A percentile compares a stretch with the other conserved stretches of the same genome.
Evolutionary conservation across 371 early-diverging fungal species (phyloP).

Genomic region (Mucor lusitanicus): DNA sequence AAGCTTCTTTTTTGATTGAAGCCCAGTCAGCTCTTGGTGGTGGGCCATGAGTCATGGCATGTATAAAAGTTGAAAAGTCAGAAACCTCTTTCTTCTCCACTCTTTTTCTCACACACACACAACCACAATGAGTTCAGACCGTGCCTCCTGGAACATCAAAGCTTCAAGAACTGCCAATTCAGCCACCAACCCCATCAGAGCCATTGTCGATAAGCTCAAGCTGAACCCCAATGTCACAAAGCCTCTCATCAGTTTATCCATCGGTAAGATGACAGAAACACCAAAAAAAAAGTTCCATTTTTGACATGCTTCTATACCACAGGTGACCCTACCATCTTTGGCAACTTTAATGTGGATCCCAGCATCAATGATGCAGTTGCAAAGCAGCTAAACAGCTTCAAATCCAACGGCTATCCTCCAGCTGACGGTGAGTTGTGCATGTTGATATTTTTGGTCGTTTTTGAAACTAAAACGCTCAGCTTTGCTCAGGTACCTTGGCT

Average conservation of each 20-base stretch:
- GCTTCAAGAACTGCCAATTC: conserved; percentile 67
- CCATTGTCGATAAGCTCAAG: conserved; percentile 79
- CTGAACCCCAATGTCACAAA: conserved; percentile 71
- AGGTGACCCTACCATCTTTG: conserved; percentile 92
- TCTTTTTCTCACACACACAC: neutral
- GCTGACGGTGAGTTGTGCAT: conserved; percentile 83
- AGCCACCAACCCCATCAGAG: conserved; percentile 90
- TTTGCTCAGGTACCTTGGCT: conserved; percentile 57
- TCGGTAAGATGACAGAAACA: conserved; percentile 53
- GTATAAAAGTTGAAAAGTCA: too few species aligned
- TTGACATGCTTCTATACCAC: conserved; percentile 4
- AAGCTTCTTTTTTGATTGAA: too few species aligned
- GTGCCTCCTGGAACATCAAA: conserved; percentile 48
- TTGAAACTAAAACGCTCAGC: too few species aligned
- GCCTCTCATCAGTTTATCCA: conserved; percentile 78
- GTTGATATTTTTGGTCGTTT: too few species aligned
- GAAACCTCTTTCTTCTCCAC: neutral
- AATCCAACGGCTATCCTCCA: conserved; percentile 86
- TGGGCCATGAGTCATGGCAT: too few species aligned
- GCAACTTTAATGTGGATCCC: conserved; percentile 83
- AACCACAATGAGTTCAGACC: conserved; percentile 28
- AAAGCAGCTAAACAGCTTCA: conserved; percentile 64
- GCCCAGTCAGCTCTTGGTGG: too few species aligned
- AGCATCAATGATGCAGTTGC: conserved; percentile 71
- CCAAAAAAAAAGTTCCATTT: neutral